These are phyloP conservation scores for Pinus tabuliformis DNA, from an alignment of 75 land plant species.

Conservation along the genomic window DNA sequence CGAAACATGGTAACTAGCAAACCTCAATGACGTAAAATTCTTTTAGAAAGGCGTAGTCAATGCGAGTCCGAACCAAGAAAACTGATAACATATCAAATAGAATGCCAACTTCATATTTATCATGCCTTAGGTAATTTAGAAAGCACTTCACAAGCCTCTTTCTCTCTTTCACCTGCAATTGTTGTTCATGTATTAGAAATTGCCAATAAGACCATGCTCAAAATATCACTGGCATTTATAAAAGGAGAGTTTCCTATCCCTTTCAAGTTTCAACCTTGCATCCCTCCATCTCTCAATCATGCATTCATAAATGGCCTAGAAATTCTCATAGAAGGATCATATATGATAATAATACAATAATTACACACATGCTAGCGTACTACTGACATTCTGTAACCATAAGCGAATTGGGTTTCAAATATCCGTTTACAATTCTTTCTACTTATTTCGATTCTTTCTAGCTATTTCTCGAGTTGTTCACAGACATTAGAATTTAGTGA, in stretches of 20 bases:
- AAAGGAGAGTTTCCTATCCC: conserved; percentile 90
- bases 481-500: too few species aligned
- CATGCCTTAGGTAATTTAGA: conserved; percentile 92
- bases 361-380: too few species aligned
- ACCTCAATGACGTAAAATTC: conserved; percentile 99
- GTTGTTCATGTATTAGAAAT: too few species aligned
- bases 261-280: conserved; percentile 73
- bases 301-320: too few species aligned
- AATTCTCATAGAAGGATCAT: too few species aligned
- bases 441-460: too few species aligned
- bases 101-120: conserved; percentile 81
- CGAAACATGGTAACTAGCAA: conserved; percentile 8
- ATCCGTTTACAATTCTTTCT: too few species aligned
- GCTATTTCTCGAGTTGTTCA: too few species aligned
- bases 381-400: too few species aligned
- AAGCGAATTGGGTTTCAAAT: too few species aligned
- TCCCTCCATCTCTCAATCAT: conserved; percentile 70
- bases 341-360: too few species aligned
- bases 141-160: conserved; percentile 96
- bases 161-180: conserved; percentile 94
- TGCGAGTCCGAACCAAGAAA: conserved; percentile 79
- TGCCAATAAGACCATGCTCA: conserved; percentile 58
- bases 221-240: conserved; percentile 86
- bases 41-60: conserved; percentile 94
- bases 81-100: conserved; percentile 96